Conservation (phyloP, 345 rosid genomes). For the Lepidium aucheri region DNA sequence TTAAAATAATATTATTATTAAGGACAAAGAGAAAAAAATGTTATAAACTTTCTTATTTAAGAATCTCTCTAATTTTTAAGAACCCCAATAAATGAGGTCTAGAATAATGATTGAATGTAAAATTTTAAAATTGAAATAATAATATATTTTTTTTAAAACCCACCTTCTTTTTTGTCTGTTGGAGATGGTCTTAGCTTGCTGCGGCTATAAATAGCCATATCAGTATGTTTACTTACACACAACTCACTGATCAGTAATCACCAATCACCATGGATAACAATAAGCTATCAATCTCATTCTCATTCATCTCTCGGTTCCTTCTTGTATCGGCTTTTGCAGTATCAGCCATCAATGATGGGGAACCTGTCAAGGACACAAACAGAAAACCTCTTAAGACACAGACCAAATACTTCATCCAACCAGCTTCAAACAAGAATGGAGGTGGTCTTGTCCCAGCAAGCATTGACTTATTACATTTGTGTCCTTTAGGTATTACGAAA, state of each 20-base stretch:
- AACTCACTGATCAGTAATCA: neutral
- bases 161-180: no score
- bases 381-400: constrained; percentile 13
- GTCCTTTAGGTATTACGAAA: constrained; percentile 14
- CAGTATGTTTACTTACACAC: constrained; percentile 4
- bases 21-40: no score
- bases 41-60: no score
- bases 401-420: constrained; percentile 17
- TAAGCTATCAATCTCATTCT: neutral
- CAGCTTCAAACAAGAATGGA: neutral
- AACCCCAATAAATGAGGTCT: no score
- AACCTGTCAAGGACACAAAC: constrained; percentile 4
- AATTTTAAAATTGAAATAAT: no score
- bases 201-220: constrained; percentile 13
- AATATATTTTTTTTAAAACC: no score
- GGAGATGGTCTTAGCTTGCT: no score
- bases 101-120: no score
- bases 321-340: constrained; percentile 1
- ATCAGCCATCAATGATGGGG: neutral
- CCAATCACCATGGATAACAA: constrained; percentile 9
- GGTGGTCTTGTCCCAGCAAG: constrained; percentile 16
- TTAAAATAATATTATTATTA: no score
- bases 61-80: no score
- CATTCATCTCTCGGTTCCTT: constrained; percentile 17
- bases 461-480: neutral